Evolutionary conservation across 305 asterid species (phyloP).

Genomic region (Euphrasia arctica): DNA sequence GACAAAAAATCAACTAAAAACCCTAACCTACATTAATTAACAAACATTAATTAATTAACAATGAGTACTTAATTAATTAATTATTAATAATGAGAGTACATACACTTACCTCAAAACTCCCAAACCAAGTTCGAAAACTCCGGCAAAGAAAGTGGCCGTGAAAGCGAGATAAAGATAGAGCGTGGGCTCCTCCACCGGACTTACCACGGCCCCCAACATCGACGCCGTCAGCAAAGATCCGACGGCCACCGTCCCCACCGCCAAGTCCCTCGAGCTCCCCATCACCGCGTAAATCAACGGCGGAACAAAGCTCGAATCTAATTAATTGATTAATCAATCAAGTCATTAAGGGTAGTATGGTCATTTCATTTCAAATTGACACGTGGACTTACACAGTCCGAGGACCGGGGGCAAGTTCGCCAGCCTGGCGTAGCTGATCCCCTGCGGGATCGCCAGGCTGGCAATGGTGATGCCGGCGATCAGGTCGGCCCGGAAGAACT

Average conservation of each 20-base stretch:
- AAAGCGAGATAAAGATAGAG: constrained; percentile 88
- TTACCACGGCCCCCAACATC: constrained; percentile 68
- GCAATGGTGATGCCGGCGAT: constrained; percentile 90
- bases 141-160: constrained; percentile 84
- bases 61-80: no score
- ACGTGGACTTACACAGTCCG: constrained; percentile 61
- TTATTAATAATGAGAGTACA: no score
- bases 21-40: constrained; percentile 56
- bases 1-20: constrained; percentile 91
- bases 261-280: constrained; percentile 96
- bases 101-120: constrained; percentile 85
- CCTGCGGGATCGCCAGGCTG: constrained; percentile 89
- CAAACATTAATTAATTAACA: not conserved
- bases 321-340: not conserved
- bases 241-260: constrained; percentile 95
- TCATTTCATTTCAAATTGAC: not conserved
- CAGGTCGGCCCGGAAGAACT: constrained; percentile 63
- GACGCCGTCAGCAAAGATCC: constrained; percentile 80
- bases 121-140: constrained; percentile 58
- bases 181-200: constrained; percentile 46
- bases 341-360: not conserved
- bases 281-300: constrained; percentile 83
- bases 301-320: constrained; percentile 96
- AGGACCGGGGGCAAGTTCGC: constrained; percentile 88
- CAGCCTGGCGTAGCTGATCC: constrained; percentile 84